Evolutionary conservation across 176 grass and related monocot genomes (phyloP).

Genomic region (Oryza australiensis): DNA sequence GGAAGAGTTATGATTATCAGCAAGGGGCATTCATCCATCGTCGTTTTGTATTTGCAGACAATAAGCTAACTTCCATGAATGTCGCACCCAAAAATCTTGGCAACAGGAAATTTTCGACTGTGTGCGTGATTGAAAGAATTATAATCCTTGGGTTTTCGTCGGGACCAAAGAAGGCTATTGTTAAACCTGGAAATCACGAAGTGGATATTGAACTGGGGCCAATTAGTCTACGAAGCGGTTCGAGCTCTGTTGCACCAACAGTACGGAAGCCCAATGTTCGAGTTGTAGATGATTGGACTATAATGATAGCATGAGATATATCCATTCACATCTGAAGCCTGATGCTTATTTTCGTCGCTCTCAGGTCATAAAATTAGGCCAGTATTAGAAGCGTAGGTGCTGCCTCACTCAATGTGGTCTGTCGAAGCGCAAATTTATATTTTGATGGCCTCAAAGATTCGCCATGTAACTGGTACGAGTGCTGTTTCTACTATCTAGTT

Average conservation of each 20-base stretch:
- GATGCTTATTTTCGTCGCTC: constrained; percentile 18
- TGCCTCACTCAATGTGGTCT: constrained; percentile 5
- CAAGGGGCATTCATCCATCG: constrained; percentile 90
- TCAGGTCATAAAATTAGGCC: constrained; percentile 35
- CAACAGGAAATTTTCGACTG: constrained; percentile 66
- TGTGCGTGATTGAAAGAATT: constrained; percentile 77
- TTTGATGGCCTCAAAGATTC: constrained; percentile 8
- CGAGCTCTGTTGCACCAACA: constrained; percentile 54
- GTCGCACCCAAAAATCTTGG: constrained; percentile 41
- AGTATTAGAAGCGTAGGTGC: constrained; percentile 28
- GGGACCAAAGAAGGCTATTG: constrained; percentile 71
- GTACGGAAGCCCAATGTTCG: constrained; percentile 75
- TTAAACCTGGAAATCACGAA: constrained; percentile 73
- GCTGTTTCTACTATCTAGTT: background rate
- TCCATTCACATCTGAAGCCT: constrained; percentile 30
- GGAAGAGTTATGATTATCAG: constrained; percentile 83
- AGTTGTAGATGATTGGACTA: constrained; percentile 75
- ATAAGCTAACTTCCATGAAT: constrained; percentile 69
- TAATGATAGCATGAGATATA: constrained; percentile 53
- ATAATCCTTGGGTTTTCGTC: constrained; percentile 72
- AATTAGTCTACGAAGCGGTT: constrained; percentile 63
- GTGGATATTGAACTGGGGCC: constrained; percentile 69
- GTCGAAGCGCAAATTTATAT: background rate
- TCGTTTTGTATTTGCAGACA: constrained; percentile 70
- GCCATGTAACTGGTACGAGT: constrained; percentile 25